Percentiles rank a stretch among this genome's conserved stretches.
Conservation (phyloP, 345 rosid genomes). For the Salix brachista region DNA sequence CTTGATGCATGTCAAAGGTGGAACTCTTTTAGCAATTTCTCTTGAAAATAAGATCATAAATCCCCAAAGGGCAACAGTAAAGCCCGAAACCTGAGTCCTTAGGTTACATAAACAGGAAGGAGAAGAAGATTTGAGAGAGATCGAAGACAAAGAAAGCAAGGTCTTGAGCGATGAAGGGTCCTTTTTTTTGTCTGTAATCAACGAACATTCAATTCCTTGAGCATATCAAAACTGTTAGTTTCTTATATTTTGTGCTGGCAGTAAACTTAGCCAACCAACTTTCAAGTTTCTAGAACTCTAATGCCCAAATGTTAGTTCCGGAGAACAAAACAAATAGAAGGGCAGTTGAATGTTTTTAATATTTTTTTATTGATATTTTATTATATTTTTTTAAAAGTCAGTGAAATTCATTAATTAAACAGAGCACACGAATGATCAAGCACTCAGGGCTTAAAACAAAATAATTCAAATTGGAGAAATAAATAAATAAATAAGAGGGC, state of each 20-base stretch:
- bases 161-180: background rate
- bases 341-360: background rate
- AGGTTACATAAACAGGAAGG: background rate
- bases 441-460: too few species aligned
- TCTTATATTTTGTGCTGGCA: background rate
- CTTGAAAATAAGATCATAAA: background rate
- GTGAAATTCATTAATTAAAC: too few species aligned
- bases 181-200: background rate
- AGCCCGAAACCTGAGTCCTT: background rate
- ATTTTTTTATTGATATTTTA: too few species aligned
- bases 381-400: too few species aligned
- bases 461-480: too few species aligned
- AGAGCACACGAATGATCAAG: too few species aligned
- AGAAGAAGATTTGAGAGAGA: background rate
- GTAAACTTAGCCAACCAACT: background rate
- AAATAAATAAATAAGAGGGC: too few species aligned
- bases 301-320: background rate
- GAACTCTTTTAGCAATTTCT: background rate
- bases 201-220: background rate
- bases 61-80: background rate
- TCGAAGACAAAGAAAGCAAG: background rate
- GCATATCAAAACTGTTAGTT: background rate
- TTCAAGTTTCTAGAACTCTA: background rate
- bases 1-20: too few species aligned
- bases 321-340: background rate